Conservation (phyloP, 2,329 filamentous ascomycete genomes). For the Nemania abortiva region DNA sequence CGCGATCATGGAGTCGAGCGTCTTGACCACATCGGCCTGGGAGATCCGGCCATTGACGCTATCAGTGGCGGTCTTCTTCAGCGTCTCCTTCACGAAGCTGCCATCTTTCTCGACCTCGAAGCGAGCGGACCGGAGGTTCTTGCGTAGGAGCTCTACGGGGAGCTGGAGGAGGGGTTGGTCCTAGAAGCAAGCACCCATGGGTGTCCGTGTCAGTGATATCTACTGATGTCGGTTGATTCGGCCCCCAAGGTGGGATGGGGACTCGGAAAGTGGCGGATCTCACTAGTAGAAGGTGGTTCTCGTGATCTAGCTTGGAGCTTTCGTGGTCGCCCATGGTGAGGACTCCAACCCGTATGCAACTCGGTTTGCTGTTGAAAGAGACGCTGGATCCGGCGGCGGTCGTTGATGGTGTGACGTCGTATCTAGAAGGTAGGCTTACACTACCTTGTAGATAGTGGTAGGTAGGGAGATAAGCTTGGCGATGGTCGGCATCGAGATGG, state of each 20-base stretch:
- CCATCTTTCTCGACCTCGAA: conserved; percentile 80
- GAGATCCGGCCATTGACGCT: conserved; percentile 72
- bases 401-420: conserved; percentile 4
- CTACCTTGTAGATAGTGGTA: background rate
- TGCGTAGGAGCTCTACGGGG: conserved; percentile 90
- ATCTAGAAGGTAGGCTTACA: background rate
- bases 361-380: background rate
- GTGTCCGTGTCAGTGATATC: conserved; percentile 13
- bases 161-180: conserved; percentile 95
- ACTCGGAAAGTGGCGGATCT: conserved; percentile 39
- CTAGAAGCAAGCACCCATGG: conserved; percentile 57
- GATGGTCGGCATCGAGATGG: background rate
- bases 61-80: conserved; percentile 74
- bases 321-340: conserved; percentile 68
- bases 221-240: background rate
- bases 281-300: conserved; percentile 81
- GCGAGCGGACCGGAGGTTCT: conserved; percentile 91
- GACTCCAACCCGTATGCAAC: background rate
- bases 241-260: no score
- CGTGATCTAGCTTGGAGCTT: conserved; percentile 77
- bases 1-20: conserved; percentile 85
- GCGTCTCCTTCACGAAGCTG: conserved; percentile 69
- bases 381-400: background rate
- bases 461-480: conserved; percentile 7
- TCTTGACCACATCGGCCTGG: conserved; percentile 79